Base-by-base conservation (phyloP, 176 grass and related monocot genomes). In the Secale cereale region DNA sequence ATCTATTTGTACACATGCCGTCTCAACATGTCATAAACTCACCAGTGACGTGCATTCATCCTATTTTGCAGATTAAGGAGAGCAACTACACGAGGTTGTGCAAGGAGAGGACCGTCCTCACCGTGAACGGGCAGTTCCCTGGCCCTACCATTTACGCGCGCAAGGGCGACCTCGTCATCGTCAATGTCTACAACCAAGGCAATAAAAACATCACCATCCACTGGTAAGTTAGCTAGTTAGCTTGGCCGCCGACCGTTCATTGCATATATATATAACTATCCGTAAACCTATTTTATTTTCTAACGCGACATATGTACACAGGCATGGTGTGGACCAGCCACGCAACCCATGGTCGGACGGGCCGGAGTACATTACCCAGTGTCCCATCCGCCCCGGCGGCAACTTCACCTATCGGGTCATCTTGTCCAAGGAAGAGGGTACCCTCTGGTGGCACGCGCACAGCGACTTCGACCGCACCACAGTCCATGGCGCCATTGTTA, bases 391-490 rank as follows among this genome's bases (percentile, higher is more conserved):
- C 17, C 74, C 86, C 11, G 81, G 86, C 23, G 74, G 29, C 32
- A 87, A 48, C 62, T 90, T 87, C 82, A 86, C 85, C 7, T 89
- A 97, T 60, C 31, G 74, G 14, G 59, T 97, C 56, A 72, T 86
- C 35, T 43, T 97, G 37, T 72, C 71, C 8, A 82, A 77, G 59
- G 89, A 93, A 59, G 86, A 89, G 9, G 94, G 94, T 35, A 97
- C 94, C 0, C 59, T 93, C 0, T 83, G 87, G 77, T 96, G 94
- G 89, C 92, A 94, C 59, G 92, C 89, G 1, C 92, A 89, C 80
- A 87, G 81, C 61, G 90, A 82, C 30, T 91, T 81, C 15, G 87
- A 89, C 74, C 84, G 89, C 9, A 77, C 64, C 57, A 95, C 93
- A 3, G 48, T 95, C 29, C 86, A 89, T 28, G 94, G 91, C 29